Evolutionary conservation across 1,284 basidiomycete genomes (phyloP), one percentile per base, ranked within the genome.

Genomic region (Phenoliferia sp.): DNA sequence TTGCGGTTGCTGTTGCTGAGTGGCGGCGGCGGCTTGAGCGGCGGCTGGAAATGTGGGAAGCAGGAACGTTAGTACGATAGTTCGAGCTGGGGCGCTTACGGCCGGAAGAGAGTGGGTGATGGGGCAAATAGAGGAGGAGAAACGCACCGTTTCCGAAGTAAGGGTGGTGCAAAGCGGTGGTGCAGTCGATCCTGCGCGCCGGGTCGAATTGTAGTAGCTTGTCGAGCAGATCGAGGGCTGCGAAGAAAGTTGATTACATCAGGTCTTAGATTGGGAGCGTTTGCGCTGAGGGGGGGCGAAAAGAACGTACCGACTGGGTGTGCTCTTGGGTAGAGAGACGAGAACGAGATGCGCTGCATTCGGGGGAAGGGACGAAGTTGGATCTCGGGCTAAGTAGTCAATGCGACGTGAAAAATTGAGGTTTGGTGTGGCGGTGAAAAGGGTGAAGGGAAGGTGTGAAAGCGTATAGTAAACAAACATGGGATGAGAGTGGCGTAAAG

Each of bases 141-240:
- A 44, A 44, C 39, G 39, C 39, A 44, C 39, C n/a, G 32, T 36
- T 63, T 17, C 63, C 63, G 55, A 64, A 64, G 29, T 64, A 64
- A 12, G 63, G 63, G 48, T 99, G 96, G 22, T 84, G 85, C 62
- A 99, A 86, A 0, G 96, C 94, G 62, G 96, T 92, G 34, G 90
- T 88, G 32, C 95, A 95, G 15, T 92, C 91, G 70, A 96, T 88
- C 5, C 96, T 89, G 77, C 94, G 89, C 34, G 88, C 85, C 0
- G 96, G 96, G 78, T 99, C 96, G 77, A 99, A 99, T 78, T 96
- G 94, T 62, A 99, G 86, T 55, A 99, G 87, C 69, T 90, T 88
- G 79, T 99, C 96, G 59, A 99, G 88, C 4, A 99, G 86, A 79
- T 97, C 92, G 76, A 98, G 86, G 17, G 95, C 95, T 92, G 71